A percentile compares a stretch with the other conserved stretches of the same genome.
Evolutionary conservation across 2,329 filamentous ascomycete species (phyloP).

Genomic region (Rutstroemia sp.): DNA sequence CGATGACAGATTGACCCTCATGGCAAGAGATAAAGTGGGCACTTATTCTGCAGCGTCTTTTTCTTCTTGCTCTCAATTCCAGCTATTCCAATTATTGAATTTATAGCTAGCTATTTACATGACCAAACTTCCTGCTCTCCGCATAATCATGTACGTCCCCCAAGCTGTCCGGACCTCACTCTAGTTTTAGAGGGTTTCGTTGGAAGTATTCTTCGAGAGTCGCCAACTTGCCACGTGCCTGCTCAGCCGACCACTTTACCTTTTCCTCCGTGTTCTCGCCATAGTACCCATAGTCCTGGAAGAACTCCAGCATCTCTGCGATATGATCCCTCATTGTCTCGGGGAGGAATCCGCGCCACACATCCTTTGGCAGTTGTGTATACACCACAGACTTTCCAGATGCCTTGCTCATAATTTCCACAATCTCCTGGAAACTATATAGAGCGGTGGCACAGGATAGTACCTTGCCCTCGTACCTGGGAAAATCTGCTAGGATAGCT

Average conservation of each 20-base stretch:
- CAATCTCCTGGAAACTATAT: conserved; percentile 28
- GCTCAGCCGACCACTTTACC: conserved; percentile 27
- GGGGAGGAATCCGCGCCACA: conserved; percentile 7
- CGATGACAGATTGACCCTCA: too few relatives aligned
- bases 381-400: conserved; percentile 27
- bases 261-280: conserved; percentile 28
- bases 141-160: not conserved
- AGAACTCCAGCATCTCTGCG: conserved; percentile 19
- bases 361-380: conserved; percentile 12
- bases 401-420: conserved; percentile 25
- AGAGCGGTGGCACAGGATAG: conserved; percentile 39
- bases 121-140: not conserved
- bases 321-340: conserved; percentile 13
- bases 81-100: too few relatives aligned
- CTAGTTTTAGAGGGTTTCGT: conserved; percentile 19
- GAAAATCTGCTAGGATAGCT: conserved; percentile 36
- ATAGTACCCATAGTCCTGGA: conserved; percentile 32
- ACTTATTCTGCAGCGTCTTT: too few relatives aligned
- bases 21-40: too few relatives aligned
- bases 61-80: too few relatives aligned
- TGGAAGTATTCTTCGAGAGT: conserved; percentile 32
- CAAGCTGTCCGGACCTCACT: not conserved
- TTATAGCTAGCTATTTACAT: not conserved
- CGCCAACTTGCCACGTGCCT: conserved; percentile 26
- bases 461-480: conserved; percentile 35